A percentile compares a stretch with the other conserved stretches of the same genome.
Conservation (phyloP, 2,329 filamentous ascomycete genomes). For the Capronia epimyces region DNA sequence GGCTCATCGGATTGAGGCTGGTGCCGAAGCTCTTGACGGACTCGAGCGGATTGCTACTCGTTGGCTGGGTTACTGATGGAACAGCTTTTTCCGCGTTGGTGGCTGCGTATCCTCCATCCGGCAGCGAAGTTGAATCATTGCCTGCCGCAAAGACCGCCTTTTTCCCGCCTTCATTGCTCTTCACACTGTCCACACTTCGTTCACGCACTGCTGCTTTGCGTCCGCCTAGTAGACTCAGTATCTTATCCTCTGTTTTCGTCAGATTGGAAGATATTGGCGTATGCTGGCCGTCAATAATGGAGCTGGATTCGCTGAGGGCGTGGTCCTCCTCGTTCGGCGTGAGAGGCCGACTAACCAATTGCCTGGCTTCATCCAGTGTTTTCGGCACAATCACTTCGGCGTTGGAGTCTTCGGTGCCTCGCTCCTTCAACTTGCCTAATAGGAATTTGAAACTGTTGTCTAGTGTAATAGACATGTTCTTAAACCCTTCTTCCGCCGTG, state of each 20-base stretch:
- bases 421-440: conserved; percentile 78
- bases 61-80: conserved; percentile 31
- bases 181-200: conserved; percentile 67
- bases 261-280: conserved; percentile 32
- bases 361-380: conserved; percentile 86
- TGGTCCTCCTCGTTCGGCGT: conserved; percentile 46
- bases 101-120: conserved; percentile 36
- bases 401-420: conserved; percentile 45
- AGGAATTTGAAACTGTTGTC: conserved; percentile 93
- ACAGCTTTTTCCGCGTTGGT: conserved; percentile 27
- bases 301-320: conserved; percentile 48
- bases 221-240: conserved; percentile 67
- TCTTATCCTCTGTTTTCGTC: conserved; percentile 54
- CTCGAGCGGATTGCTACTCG: conserved; percentile 58
- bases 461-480: conserved; percentile 83
- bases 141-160: conserved; percentile 49
- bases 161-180: conserved; percentile 54
- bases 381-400: conserved; percentile 61
- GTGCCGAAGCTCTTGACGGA: conserved; percentile 76
- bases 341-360: conserved; percentile 62
- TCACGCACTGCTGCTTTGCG: conserved; percentile 58
- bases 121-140: conserved; percentile 21
- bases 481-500: conserved; percentile 85
- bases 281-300: conserved; percentile 37
- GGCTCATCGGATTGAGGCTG: conserved; percentile 74